phyloP scores from a whole-genome alignment of 805 yeast genomes.

The Kazachstania psychrophila region DNA sequence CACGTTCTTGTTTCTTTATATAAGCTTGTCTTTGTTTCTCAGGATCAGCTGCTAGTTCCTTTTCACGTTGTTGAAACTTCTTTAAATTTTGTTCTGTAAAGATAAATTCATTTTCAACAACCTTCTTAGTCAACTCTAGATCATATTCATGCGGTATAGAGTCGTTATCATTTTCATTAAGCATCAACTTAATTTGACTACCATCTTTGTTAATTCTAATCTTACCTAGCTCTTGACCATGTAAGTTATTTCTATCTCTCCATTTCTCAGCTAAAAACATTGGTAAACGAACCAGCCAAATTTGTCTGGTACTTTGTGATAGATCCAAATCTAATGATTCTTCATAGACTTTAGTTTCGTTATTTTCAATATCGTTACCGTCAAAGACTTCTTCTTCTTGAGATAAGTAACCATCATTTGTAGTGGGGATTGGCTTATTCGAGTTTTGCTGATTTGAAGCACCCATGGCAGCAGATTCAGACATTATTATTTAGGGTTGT shows the following conservation, averaged over 20 bases:
- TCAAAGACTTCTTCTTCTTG: conserved; percentile 38
- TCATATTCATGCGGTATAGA: conserved; percentile 80
- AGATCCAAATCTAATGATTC: conserved; percentile 76
- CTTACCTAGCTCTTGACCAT: conserved; percentile 72
- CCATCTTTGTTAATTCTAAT: conserved; percentile 59
- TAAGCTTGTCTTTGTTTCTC: conserved; percentile 32
- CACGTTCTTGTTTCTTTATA: conserved; percentile 28
- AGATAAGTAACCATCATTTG: conserved; percentile 33
- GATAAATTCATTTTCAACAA: conserved; percentile 76
- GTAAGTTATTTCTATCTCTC: conserved; percentile 51
- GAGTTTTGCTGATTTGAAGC: too few relatives aligned
- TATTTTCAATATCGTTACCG: conserved; percentile 36
- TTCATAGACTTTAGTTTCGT: conserved; percentile 34
- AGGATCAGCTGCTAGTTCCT: conserved; percentile 30
- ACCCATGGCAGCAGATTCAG: conserved; percentile 5
- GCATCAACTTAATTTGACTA: conserved; percentile 43
- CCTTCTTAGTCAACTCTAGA: conserved; percentile 63
- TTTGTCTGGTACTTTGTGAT: conserved; percentile 50
- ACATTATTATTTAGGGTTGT: too few relatives aligned
- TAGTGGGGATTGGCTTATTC: conserved; percentile 1
- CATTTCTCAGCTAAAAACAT: conserved; percentile 76
- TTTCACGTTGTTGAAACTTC: conserved; percentile 37
- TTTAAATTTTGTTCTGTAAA: conserved; percentile 79
- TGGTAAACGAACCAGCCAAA: conserved; percentile 91
- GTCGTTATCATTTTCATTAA: conserved; percentile 41